A percentile compares a stretch with the other conserved stretches of the same genome.
Conservation (phyloP, 495 filamentous ascomycete genomes). For the Amorphotheca resinae region DNA sequence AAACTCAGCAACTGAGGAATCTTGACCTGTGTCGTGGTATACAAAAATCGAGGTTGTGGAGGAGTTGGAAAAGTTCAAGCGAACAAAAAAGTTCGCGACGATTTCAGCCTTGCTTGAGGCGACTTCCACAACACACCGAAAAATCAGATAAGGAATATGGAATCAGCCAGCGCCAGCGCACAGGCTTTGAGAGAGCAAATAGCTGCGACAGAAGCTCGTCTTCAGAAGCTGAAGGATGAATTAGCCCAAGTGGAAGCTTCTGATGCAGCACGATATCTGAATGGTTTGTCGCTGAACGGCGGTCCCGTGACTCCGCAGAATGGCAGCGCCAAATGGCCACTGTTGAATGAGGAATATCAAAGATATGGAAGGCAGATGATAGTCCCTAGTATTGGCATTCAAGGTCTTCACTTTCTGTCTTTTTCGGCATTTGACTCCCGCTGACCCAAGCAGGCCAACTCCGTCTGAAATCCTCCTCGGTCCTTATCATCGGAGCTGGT, state of each 20-base stretch:
- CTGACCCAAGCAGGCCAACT: conserved; percentile 52
- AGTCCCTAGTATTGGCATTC: conserved; percentile 68
- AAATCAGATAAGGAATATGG: conserved; percentile 11
- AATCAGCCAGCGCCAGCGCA: conserved; percentile 8
- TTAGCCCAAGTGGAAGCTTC: conserved; percentile 24
- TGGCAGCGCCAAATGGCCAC: conserved; percentile 38
- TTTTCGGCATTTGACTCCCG: not conserved
- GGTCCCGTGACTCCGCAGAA: conserved; percentile 4
- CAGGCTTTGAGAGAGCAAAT: conserved; percentile 24
- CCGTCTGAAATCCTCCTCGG: conserved; percentile 50
- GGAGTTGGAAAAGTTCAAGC: no score
- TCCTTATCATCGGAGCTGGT: conserved; percentile 84
- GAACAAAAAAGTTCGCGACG: no score
- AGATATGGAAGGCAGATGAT: conserved; percentile 92
- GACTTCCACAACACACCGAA: conserved; percentile 1
- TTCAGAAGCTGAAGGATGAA: conserved; percentile 24
- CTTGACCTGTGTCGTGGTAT: not conserved
- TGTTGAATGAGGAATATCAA: conserved; percentile 56
- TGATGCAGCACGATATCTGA: not conserved
- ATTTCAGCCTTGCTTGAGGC: no score
- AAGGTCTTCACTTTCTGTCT: conserved; percentile 36
- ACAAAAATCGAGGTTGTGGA: not conserved
- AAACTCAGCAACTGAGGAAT: not conserved
- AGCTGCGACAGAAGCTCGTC: conserved; percentile 22
- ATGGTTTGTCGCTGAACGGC: not conserved